Percentiles rank a stretch among this genome's conserved stretches.
Conservation (phyloP, 2,329 filamentous ascomycete species). For the Phialophora verrucosa region DNA sequence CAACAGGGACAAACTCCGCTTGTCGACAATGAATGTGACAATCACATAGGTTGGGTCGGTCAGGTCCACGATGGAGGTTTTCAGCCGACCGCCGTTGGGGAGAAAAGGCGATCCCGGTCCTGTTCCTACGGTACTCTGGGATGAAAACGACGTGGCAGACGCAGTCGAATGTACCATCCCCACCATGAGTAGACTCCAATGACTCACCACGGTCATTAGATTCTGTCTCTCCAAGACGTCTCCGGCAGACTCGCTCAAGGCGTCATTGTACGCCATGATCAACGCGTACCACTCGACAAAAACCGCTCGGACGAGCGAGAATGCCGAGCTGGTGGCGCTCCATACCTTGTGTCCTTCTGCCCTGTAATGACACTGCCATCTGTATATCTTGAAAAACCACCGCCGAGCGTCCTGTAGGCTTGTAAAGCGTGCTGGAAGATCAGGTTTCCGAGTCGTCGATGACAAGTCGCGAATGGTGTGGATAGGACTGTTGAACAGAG, state of each 20-base stretch:
- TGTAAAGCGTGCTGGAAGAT: not conserved
- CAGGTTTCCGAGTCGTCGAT: not conserved
- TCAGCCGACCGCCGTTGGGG: constrained; percentile 9
- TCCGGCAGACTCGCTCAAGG: not conserved
- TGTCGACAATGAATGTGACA: constrained; percentile 10
- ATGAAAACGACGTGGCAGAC: not conserved
- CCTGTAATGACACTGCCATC: constrained; percentile 1
- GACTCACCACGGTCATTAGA: constrained; percentile 6
- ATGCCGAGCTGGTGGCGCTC: constrained; percentile 3
- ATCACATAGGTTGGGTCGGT: not conserved
- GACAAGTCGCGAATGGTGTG: not conserved
- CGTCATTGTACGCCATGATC: constrained; percentile 11
- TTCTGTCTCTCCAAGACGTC: not conserved
- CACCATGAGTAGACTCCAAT: constrained; percentile 13
- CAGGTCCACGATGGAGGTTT: constrained; percentile 6
- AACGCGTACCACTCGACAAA: constrained; percentile 13
- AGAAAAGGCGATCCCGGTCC: not conserved
- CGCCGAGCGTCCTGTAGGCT: not conserved
- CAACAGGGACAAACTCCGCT: not conserved
- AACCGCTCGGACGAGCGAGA: not conserved
- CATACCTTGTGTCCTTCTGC: not conserved
- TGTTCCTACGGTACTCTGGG: not conserved
- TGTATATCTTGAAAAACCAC: not conserved
- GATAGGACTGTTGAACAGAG: not conserved
- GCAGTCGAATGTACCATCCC: constrained; percentile 10